Evolutionary conservation across 2,329 filamentous ascomycete species (phyloP).

Genomic region (Aspergillus pseudoglaucus): DNA sequence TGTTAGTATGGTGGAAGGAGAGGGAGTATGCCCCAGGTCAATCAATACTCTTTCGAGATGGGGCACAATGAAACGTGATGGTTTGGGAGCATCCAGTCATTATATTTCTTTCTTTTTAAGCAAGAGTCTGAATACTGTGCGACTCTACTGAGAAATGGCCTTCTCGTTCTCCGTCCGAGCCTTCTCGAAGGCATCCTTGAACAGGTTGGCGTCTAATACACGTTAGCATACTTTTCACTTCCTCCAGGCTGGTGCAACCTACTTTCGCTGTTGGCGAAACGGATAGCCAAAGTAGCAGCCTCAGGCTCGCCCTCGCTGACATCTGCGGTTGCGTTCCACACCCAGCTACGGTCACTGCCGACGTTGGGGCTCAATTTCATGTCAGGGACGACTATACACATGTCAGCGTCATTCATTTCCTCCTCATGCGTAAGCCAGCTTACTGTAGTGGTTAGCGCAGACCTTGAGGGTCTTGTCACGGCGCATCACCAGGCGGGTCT

Average conservation of each 20-base stretch:
- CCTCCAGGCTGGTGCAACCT: conserved; percentile 35
- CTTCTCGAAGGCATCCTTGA: conserved; percentile 97
- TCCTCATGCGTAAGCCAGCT: conserved; percentile 23
- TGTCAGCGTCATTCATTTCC: conserved; percentile 13
- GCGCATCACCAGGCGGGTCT: conserved; percentile 96
- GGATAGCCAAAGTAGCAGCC: conserved; percentile 90
- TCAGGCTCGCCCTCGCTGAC: conserved; percentile 97
- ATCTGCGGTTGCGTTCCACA: conserved; percentile 97
- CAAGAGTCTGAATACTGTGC: too few relatives aligned
- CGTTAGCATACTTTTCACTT: conserved; percentile 11
- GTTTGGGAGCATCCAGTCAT: too few relatives aligned
- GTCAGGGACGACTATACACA: conserved; percentile 73
- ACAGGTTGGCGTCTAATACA: conserved; percentile 75
- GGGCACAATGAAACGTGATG: conserved; percentile 42
- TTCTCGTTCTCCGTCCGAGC: conserved; percentile 94
- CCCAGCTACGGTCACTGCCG: conserved; percentile 96
- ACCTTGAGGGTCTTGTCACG: conserved; percentile 99
- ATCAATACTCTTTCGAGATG: conserved; percentile 45
- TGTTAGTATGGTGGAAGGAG: conserved; percentile 7
- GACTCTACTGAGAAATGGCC: conserved; percentile 56
- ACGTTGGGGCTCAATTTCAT: conserved; percentile 99
- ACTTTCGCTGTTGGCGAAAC: conserved; percentile 97
- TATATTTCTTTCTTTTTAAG: too few relatives aligned
- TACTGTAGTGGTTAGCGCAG: conserved; percentile 99
- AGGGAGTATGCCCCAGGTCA: not conserved